Percentiles rank a stretch among this genome's conserved stretches.
Evolutionary conservation across 495 filamentous ascomycete genomes (phyloP).

Genomic region (Lepraria neglecta): DNA sequence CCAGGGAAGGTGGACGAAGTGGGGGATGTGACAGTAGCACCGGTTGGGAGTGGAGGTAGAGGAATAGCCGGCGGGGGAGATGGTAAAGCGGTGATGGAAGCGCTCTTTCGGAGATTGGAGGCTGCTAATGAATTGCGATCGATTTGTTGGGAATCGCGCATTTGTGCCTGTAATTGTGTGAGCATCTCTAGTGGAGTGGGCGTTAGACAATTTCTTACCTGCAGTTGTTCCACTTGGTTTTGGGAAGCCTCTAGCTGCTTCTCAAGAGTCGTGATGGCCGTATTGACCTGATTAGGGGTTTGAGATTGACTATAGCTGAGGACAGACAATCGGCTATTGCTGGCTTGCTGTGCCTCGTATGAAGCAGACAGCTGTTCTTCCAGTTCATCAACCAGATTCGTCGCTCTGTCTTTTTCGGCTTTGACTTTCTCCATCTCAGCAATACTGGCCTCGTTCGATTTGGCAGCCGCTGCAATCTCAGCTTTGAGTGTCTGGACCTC

Average conservation of each 20-base stretch:
- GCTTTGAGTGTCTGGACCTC: slow-evolving; percentile 53
- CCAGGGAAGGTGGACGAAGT: slow-evolving; percentile 74
- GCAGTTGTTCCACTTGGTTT: slow-evolving; percentile 46
- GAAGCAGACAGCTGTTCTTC: slow-evolving; percentile 94
- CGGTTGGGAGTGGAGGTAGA: slow-evolving; percentile 82
- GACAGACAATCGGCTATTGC: slow-evolving; percentile 69
- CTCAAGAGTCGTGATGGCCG: slow-evolving; percentile 41
- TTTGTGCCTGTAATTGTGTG: slow-evolving; percentile 23
- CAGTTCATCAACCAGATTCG: slow-evolving; percentile 84
- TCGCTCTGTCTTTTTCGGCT: slow-evolving; percentile 72
- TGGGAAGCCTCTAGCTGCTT: slow-evolving; percentile 48
- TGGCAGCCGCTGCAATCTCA: slow-evolving; percentile 62
- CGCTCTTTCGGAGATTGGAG: slow-evolving; percentile 79
- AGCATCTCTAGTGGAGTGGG: slow-evolving; percentile 11
- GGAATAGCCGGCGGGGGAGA: slow-evolving; percentile 88
- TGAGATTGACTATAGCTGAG: slow-evolving; percentile 53
- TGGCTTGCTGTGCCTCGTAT: slow-evolving; percentile 81
- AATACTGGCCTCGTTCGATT: slow-evolving; percentile 65
- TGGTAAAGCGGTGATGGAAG: slow-evolving; percentile 74
- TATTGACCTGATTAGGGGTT: slow-evolving; percentile 44
- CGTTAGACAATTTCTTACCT: slow-evolving; percentile 32
- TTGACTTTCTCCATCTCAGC: slow-evolving; percentile 52
- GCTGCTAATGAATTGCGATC: slow-evolving; percentile 72
- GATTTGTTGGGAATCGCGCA: slow-evolving; percentile 34
- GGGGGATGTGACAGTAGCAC: slow-evolving; percentile 66